A percentile compares a stretch with the other conserved stretches of the same genome.
phyloP scores from a whole-genome alignment of 2,329 filamentous ascomycete genomes.

The Neoscytalidium dimidiatum region DNA sequence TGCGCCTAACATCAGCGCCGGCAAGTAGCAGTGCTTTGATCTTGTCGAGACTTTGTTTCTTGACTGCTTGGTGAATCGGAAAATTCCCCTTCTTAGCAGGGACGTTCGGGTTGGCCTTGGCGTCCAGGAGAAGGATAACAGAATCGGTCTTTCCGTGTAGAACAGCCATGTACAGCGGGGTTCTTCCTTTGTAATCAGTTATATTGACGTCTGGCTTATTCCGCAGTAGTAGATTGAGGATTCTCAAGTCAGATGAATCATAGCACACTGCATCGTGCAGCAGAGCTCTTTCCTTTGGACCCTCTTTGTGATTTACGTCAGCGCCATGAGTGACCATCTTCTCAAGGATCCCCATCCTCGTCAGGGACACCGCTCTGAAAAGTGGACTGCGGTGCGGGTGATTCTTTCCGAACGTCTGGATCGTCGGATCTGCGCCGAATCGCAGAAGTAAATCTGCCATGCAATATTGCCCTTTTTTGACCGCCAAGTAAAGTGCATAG shows the following conservation, averaged over 20 bases:
- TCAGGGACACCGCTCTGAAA: background rate
- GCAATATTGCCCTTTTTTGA: rapidly evolving
- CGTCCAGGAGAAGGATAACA: background rate
- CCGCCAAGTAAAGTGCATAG: background rate
- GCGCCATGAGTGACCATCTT: background rate
- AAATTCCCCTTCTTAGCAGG: background rate
- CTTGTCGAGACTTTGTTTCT: too few species aligned
- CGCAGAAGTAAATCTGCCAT: background rate
- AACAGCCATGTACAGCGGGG: too few species aligned
- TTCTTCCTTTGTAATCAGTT: background rate
- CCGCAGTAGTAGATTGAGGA: background rate
- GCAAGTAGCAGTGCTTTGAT: background rate
- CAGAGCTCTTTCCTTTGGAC: background rate
- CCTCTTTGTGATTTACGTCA: background rate
- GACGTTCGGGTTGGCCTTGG: background rate
- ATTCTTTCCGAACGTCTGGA: too few species aligned
- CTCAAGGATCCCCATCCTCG: background rate
- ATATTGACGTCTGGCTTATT: background rate
- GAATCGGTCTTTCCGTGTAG: background rate
- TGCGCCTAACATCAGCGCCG: background rate
- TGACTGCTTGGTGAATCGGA: background rate
- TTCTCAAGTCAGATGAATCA: background rate
- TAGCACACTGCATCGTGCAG: background rate
- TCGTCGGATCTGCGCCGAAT: background rate
- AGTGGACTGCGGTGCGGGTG: background rate